Conservation (phyloP, 352 stramenopile species). For the Globisporangium abappressorium region DNA sequence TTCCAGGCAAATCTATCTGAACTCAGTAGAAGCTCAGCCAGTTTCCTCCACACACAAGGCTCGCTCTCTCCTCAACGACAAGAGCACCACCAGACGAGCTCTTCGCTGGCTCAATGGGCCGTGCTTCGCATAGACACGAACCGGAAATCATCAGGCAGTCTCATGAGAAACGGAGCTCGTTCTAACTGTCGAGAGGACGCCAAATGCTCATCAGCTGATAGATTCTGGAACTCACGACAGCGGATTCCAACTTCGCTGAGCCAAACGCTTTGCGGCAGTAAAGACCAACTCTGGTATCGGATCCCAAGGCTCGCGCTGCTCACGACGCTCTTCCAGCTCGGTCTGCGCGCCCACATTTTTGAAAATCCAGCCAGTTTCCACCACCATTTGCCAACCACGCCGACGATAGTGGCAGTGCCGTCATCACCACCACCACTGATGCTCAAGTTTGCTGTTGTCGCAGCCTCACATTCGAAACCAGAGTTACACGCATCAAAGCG, state of each 20-base stretch:
- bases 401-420: neutral
- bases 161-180: neutral
- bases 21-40: neutral
- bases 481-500: neutral
- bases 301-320: slow-evolving; percentile 18
- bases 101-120: neutral
- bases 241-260: neutral
- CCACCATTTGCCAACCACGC: neutral
- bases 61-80: neutral
- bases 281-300: neutral
- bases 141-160: neutral
- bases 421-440: slow-evolving; percentile 4
- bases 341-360: slow-evolving; percentile 24
- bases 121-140: slow-evolving; percentile 13
- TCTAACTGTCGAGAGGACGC: no score
- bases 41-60: neutral
- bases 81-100: neutral
- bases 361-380: slow-evolving; percentile 7
- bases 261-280: slow-evolving; percentile 1
- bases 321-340: slow-evolving; percentile 30
- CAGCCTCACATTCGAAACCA: neutral
- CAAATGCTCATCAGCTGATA: neutral
- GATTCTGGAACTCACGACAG: slow-evolving; percentile 10
- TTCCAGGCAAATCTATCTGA: slow-evolving; percentile 24
- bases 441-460: slow-evolving; percentile 25